Conservation (phyloP, 2,329 filamentous ascomycete species). For the Ceratocystis colombiana region DNA sequence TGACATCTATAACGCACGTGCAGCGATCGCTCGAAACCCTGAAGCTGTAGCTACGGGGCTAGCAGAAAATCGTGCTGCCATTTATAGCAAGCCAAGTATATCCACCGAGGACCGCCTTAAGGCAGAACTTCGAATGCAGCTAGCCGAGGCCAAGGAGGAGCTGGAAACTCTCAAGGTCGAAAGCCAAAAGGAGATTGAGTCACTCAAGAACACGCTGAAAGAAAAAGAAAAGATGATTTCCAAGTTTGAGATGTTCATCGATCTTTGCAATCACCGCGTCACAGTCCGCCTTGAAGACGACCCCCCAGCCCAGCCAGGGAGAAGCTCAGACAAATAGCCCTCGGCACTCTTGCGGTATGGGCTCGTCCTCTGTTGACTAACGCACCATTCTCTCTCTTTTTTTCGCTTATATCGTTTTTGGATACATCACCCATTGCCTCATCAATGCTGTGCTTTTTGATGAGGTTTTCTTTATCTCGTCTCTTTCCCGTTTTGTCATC, state of each 20-base stretch:
- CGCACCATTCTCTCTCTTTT: not conserved
- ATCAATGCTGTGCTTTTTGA: not conserved
- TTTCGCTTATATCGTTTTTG: not conserved
- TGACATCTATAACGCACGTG: constrained; percentile 58
- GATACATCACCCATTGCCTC: not conserved
- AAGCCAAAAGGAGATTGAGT: constrained; percentile 48
- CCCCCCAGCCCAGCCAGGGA: constrained; percentile 28
- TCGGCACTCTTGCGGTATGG: not conserved
- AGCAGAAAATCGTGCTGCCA: constrained; percentile 52
- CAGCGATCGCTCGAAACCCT: constrained; percentile 56
- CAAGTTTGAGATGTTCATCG: constrained; percentile 60
- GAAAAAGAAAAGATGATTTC: constrained; percentile 54
- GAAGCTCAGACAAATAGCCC: constrained; percentile 22
- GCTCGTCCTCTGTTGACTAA: not conserved
- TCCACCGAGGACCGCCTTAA: constrained; percentile 55
- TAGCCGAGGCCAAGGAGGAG: constrained; percentile 49
- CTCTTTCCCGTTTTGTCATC: not conserved
- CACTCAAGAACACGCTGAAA: constrained; percentile 48
- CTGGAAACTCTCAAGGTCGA: constrained; percentile 47
- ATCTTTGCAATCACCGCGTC: constrained; percentile 57
- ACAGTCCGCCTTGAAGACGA: constrained; percentile 44
- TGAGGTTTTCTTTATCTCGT: not conserved
- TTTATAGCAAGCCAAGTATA: constrained; percentile 56
- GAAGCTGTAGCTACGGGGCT: constrained; percentile 50
- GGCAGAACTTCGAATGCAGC: constrained; percentile 50